Percentiles rank a stretch among this genome's conserved stretches.
phyloP scores from a whole-genome alignment of 208 protist species.

The Leishmania martiniquensis region DNA sequence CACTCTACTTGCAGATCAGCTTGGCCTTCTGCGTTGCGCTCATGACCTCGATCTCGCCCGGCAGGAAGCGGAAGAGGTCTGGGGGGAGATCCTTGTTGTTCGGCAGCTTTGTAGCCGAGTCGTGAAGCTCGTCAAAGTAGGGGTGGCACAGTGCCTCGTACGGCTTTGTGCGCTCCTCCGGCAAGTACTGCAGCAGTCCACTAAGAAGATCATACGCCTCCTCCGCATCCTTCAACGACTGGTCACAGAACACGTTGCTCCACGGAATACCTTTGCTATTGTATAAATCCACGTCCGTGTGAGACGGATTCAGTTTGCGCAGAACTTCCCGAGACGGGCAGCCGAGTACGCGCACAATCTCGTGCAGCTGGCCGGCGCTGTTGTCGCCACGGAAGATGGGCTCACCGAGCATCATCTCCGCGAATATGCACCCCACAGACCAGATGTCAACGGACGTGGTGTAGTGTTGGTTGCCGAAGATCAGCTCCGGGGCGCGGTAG shows the following conservation, averaged over 20 bases:
- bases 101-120: conserved; percentile 70
- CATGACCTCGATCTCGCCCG: conserved; percentile 67
- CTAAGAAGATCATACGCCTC: conserved; percentile 95
- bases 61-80: conserved; percentile 73
- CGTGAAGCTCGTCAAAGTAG: conserved; percentile 98
- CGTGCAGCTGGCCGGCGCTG: conserved; percentile 98
- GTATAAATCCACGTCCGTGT: conserved; percentile 51
- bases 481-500: conserved; percentile 99
- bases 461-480: conserved; percentile 99
- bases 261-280: conserved; percentile 62
- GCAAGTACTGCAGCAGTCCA: conserved; percentile 95
- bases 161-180: conserved; percentile 83
- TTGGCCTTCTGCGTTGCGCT: conserved; percentile 59
- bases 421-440: conserved; percentile 99
- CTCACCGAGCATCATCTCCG: conserved; percentile 99
- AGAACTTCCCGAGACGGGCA: conserved; percentile 87
- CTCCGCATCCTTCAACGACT: conserved; percentile 37
- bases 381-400: conserved; percentile 99
- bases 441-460: conserved; percentile 99
- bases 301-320: conserved; percentile 63
- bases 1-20: conserved; percentile 38
- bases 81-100: conserved; percentile 66
- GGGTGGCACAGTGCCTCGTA: conserved; percentile 95
- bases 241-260: conserved; percentile 59
- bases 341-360: conserved; percentile 97